Base-by-base conservation (phyloP, 2,329 filamentous ascomycete genomes). In the Fusarium citri region DNA sequence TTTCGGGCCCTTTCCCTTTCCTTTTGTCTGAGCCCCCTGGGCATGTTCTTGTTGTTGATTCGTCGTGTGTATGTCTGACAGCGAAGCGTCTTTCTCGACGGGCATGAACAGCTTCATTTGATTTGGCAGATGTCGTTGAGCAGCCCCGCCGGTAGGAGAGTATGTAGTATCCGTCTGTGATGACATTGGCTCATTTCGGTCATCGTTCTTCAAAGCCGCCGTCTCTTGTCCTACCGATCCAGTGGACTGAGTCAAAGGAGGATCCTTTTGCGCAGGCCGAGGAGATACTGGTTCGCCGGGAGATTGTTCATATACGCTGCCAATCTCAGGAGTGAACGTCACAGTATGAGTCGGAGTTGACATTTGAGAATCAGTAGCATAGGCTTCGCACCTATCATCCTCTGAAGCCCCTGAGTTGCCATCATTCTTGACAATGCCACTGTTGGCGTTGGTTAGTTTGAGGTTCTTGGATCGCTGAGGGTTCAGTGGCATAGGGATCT, bases 401-500 rank as follows among this genome's bases (percentile, higher is more conserved):
- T 62, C 41, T 25, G 22, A 23, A 31, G 26, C 23, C 11, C 25
- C 34, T n/a, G 40, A 43, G 34, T 22, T 30, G 14, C 20, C 43
- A 14, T 25, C 46, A 46, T 25, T 16, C 30, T 68, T 53, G 25
- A 22, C 26, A 6, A 49, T 40, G 45, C 25, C 47, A 41, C 23
- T 56, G 28, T 37, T 47, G 8, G 25, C 15, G 49, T 64, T 61
- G 7, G 43, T 55, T 34, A 60, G 50, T 15, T 63, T 64, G 23
- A 57, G 20, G 18, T 50, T 46, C 23, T 63, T 68, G 20, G 55
- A n/a, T 50, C 70, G 71, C 41, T 55, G 71, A 51, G 68, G 75
- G 59, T 72, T 66, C 56, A 78, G 61, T 46, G 79, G 78, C 76
- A 79, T 76, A 41, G 75, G 64, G 66, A 80, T 80, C 59, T 73